Evolutionary conservation across 2,329 filamentous ascomycete genomes (phyloP), one percentile per base, ranked within the genome.

Genomic region (Neofusicoccum sp.): DNA sequence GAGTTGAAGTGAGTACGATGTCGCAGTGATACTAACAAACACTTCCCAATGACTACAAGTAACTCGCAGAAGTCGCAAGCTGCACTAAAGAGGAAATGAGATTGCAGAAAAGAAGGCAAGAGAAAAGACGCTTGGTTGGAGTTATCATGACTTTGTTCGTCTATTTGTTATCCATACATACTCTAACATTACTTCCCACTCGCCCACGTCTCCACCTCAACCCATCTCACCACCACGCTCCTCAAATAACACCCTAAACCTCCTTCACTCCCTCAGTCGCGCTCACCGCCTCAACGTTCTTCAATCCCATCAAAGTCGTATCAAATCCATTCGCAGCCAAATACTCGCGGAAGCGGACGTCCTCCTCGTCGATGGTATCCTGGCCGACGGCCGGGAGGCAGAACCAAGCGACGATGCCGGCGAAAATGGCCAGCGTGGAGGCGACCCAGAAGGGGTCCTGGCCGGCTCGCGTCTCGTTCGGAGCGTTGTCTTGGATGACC

Each of bases 371-470:
- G 66, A 97, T 96, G 0, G 92, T 96, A 70, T 97, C 90, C 78
- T 96, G 86, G 9, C 87, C 87, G 65, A 97, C 89, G 52, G 91
- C 79, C 0, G 93, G 93, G 56, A 97, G 76, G 64, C 85, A 84
- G 69, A 92, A 85, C 7, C 89, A 79, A 1, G 86, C 85, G 33
- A 93, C 74, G 8, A 79, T 76, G 0, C 91, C 92, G 2, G 87
- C 89, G 54, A 97, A 80, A n/a, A 96, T 76, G 68, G 91, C 95
- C 62, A 97, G 76, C 29, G 85, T 81, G 43, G 88, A 90, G 1
- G 88, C 89, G n/a, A 97, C 91, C 76, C 88, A 97, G 79, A 97
- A 97, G 0, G 93, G 93, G 68, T 96, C 92, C 73, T 97, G 92
- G 0, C 91, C 91, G 4, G 83, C 82, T 22, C 85, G 73, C 22